Evolutionary conservation across 2,329 filamentous ascomycete genomes (phyloP).

Genomic region (Epicoccum nigrum): DNA sequence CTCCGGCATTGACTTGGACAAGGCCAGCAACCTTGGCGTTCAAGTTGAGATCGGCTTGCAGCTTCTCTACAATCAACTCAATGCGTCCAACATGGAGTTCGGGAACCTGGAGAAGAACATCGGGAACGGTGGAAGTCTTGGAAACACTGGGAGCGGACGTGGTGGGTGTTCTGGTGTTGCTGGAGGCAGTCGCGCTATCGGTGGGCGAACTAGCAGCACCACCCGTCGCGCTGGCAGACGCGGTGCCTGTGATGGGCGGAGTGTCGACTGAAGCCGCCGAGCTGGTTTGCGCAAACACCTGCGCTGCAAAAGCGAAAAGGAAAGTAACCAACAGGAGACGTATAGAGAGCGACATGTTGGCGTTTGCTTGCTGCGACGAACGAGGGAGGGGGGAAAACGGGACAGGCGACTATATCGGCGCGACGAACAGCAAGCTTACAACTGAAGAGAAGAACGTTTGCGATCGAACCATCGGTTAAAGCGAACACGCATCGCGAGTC

Average conservation of each 20-base stretch:
- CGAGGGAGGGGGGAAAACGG: constrained; percentile 9
- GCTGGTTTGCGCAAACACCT: constrained; percentile 38
- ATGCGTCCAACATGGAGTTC: constrained; percentile 65
- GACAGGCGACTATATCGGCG: background rate
- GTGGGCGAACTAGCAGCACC: background rate
- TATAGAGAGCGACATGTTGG: constrained; percentile 44
- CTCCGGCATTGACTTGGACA: constrained; percentile 59
- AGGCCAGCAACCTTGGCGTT: constrained; percentile 65
- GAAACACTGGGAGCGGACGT: constrained; percentile 35
- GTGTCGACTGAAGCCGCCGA: constrained; percentile 30
- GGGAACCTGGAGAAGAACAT: constrained; percentile 64
- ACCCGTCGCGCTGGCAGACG: constrained; percentile 10
- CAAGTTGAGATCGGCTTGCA: constrained; percentile 65
- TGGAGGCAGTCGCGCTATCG: constrained; percentile 10
- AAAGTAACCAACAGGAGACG: constrained; percentile 43
- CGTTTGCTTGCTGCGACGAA: constrained; percentile 20
- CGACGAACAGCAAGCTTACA: constrained; percentile 5
- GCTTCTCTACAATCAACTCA: constrained; percentile 65
- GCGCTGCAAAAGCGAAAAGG: constrained; percentile 32
- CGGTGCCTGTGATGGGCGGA: constrained; percentile 38
- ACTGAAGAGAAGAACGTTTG: constrained; percentile 11
- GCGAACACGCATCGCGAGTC: constrained; percentile 17
- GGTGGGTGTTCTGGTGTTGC: constrained; percentile 14
- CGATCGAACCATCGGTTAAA: constrained; percentile 24
- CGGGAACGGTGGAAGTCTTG: constrained; percentile 53